Percentiles rank a stretch among this genome's conserved stretches.
Evolutionary conservation across 768 basidiomycete genomes (phyloP).

Genomic region (Gautieria morchelliformis): DNA sequence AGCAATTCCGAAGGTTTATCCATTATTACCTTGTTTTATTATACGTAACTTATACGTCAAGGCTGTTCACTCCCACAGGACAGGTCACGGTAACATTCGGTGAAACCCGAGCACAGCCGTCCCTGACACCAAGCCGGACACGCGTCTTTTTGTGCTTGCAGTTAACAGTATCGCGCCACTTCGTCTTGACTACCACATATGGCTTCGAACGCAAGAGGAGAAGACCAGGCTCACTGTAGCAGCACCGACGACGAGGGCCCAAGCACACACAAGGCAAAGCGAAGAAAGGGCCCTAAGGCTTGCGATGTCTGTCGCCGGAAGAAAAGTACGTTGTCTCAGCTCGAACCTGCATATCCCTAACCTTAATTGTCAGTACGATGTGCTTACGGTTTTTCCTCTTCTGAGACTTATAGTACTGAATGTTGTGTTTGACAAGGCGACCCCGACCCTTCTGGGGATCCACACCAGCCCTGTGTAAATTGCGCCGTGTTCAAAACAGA

Average conservation of each 20-base stretch:
- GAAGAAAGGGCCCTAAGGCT: not conserved
- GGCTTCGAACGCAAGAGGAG: not conserved
- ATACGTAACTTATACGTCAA: no score
- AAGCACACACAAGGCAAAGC: not conserved
- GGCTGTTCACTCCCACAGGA: no score
- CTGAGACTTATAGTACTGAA: not conserved
- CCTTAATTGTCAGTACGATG: not conserved
- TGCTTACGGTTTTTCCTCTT: not conserved
- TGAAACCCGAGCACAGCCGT: no score
- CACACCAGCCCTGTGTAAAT: not conserved
- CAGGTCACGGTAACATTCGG: no score
- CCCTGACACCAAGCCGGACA: no score
- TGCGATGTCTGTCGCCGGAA: conserved; percentile 2
- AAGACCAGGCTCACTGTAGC: not conserved
- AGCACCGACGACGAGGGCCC: not conserved
- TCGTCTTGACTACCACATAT: no score
- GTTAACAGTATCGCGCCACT: no score
- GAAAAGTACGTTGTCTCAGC: not conserved
- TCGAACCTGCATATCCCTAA: not conserved
- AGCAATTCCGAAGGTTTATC: no score
- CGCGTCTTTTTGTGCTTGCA: no score
- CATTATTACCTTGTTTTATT: no score
- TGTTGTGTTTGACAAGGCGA: not conserved
- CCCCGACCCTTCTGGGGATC: not conserved
- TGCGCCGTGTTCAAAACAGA: conserved; percentile 2